Evolutionary conservation across 495 filamentous ascomycete species (phyloP), one percentile per base, ranked within the genome.

Genomic region (Pyrenopolyporus hunteri): DNA sequence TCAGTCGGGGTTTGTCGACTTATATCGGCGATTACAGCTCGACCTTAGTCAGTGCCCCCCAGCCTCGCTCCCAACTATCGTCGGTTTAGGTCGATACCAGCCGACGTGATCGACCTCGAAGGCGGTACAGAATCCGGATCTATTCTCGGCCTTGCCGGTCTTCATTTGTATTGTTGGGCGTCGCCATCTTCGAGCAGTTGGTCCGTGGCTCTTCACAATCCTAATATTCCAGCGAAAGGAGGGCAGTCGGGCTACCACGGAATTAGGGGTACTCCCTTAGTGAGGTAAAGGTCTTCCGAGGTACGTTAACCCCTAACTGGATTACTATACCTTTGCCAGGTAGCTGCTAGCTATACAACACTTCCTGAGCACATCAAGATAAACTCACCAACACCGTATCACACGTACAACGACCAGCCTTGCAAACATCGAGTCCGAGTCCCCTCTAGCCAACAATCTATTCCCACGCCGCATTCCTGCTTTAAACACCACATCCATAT

Each of bases 261-360:
- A 58, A 4, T 17, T n/a, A 32, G 20, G 26, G 7, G 22, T 17
- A 26, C 25, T 51, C 44, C 7, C 29, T 10, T 22, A 25, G 51
- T 16, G 39, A 63, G 33, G 17, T 51, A 3, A n/a, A 44, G 37
- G 59, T 57, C 22, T 39, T 63, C 17, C 32, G 25, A 50, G 51
- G 50, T 63, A 63, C 20, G 59, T 56, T 40, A n/a, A 26, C 17
- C 20, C 7, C n/a, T 1, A 5, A 7, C 23, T 16, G 10, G 25
- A 32, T 22, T 22, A 8, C 23, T 36, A 17, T 19, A 2, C 13
- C 16, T 22, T 6, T 31, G 29, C 20, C 22, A 23, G 11, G 37
- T 48, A 5, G 1, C 45, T 13, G 2, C 10, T 23, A 48, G 6
- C 8, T 48, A 19, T 17, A 22, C 17, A 17, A 25, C 10, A 3